Evolutionary conservation across 2,329 filamentous ascomycete species (phyloP).

Genomic region (Magnaporthiopsis rhizophila): DNA sequence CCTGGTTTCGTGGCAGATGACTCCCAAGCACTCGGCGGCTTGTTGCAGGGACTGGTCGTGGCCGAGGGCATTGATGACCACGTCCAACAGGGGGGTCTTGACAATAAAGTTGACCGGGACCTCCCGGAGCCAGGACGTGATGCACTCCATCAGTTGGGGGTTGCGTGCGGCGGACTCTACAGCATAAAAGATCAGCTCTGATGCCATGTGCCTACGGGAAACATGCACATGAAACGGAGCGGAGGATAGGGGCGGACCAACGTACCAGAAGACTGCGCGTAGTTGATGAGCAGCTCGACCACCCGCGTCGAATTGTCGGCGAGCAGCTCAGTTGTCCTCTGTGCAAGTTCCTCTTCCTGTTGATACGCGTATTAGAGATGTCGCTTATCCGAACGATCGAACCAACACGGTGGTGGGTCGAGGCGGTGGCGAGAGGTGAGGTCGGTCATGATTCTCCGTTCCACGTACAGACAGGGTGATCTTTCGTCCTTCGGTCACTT

Average conservation of each 20-base stretch:
- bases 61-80: constrained; percentile 70
- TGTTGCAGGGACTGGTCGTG: constrained; percentile 74
- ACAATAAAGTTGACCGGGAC: constrained; percentile 78
- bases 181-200: background rate
- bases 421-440: constrained; percentile 23
- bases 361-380: constrained; percentile 36
- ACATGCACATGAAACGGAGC: too few species aligned
- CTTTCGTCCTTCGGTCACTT: constrained; percentile 98
- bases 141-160: constrained; percentile 86
- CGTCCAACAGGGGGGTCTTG: constrained; percentile 73
- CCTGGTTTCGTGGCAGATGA: constrained; percentile 82
- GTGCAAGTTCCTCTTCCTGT: constrained; percentile 90
- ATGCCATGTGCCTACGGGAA: background rate
- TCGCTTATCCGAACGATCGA: constrained; percentile 19
- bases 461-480: constrained; percentile 97
- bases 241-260: too few species aligned
- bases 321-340: constrained; percentile 81
- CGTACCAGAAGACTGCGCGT: constrained; percentile 84
- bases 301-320: constrained; percentile 87
- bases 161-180: constrained; percentile 59
- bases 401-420: constrained; percentile 22
- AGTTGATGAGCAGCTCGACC: constrained; percentile 78
- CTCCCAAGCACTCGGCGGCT: constrained; percentile 85
- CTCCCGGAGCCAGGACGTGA: constrained; percentile 93
- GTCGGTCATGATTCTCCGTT: constrained; percentile 41